phyloP scores from a whole-genome alignment of 1,139 yeast species.

The Lodderomyces oxycetoniae region DNA sequence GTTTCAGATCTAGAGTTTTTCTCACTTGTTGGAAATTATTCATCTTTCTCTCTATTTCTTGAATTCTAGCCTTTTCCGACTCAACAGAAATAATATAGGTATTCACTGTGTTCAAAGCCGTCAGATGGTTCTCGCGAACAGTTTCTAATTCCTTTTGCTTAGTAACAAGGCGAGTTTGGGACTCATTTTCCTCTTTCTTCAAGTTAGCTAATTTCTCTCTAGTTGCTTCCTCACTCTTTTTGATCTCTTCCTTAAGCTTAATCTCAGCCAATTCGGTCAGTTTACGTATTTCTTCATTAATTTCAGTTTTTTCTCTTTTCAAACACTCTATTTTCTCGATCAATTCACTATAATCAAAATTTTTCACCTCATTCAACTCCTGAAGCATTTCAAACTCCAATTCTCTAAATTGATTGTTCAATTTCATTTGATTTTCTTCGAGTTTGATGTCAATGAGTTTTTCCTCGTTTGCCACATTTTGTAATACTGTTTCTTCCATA shows the following conservation, averaged over 20 bases:
- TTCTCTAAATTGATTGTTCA: conserved; percentile 28
- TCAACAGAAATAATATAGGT: conserved; percentile 6
- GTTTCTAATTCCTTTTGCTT: conserved; percentile 1
- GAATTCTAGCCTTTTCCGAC: conserved; percentile 7
- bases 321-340: conserved; percentile 17
- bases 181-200: background rate
- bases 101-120: conserved; percentile 8
- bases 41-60: conserved; percentile 9
- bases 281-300: conserved; percentile 14
- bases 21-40: conserved; percentile 6
- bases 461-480: conserved; percentile 27
- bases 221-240: conserved; percentile 15
- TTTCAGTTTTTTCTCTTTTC: conserved; percentile 10
- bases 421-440: conserved; percentile 20
- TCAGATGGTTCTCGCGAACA: background rate
- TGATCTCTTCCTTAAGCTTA: conserved; percentile 9
- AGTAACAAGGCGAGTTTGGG: background rate
- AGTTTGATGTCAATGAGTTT: conserved; percentile 22
- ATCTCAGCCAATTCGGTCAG: conserved; percentile 4
- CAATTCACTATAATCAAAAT: conserved; percentile 24
- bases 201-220: conserved; percentile 14
- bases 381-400: conserved; percentile 28
- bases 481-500: conserved; percentile 25
- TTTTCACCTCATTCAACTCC: conserved; percentile 26
- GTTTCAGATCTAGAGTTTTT: conserved; percentile 4